Conservation (phyloP, 2,329 filamentous ascomycete species). For the Pseudogymnoascus sp. region DNA sequence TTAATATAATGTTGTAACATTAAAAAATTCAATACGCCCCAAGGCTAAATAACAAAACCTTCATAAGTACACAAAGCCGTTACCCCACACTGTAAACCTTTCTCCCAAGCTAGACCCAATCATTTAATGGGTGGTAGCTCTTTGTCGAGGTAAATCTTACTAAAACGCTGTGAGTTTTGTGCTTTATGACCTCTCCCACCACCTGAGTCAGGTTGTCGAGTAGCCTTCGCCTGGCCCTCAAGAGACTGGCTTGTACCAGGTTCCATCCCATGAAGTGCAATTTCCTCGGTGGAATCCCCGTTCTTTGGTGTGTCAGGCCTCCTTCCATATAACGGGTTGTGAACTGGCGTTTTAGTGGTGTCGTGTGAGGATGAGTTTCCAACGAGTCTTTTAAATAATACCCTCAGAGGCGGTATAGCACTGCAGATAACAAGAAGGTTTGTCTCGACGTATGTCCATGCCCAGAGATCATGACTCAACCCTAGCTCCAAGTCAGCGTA, state of each 20-base stretch:
- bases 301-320: background rate
- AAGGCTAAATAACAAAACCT: background rate
- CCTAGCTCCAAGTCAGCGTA: background rate
- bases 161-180: background rate
- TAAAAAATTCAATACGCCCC: background rate
- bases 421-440: slow-evolving; percentile 4
- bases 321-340: background rate
- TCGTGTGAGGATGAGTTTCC: background rate
- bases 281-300: background rate
- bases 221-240: background rate
- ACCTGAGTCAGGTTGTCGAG: background rate
- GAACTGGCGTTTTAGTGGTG: background rate
- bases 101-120: background rate
- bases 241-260: background rate
- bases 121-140: background rate
- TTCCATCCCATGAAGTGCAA: background rate
- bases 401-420: background rate
- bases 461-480: background rate
- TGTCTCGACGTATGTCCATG: background rate
- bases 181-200: background rate
- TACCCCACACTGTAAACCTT: background rate
- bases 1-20: background rate
- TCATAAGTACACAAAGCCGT: background rate
- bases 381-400: background rate
- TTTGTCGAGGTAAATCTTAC: background rate